Percentiles rank a stretch among this genome's conserved stretches.
Conservation (phyloP, 2,329 filamentous ascomycete species). For the Clonostachys solani region DNA sequence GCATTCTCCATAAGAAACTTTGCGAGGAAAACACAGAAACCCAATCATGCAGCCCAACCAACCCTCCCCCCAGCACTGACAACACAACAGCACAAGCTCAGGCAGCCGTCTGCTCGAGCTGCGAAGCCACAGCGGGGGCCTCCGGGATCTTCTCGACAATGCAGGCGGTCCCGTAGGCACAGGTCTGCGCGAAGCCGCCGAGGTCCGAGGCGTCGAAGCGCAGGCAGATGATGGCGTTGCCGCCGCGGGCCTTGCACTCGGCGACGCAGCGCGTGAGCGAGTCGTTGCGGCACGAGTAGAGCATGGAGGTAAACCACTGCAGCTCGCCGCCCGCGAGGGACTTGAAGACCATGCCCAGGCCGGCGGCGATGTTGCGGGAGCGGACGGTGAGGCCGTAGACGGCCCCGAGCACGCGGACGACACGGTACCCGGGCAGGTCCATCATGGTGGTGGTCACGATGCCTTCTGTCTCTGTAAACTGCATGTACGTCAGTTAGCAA, state of each 20-base stretch:
- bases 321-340: slow-evolving; percentile 56
- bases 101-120: neutral
- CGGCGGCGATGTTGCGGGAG: slow-evolving; percentile 53
- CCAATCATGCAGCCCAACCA: too few relatives aligned
- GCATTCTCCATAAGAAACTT: too few relatives aligned
- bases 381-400: slow-evolving; percentile 54
- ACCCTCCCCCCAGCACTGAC: too few relatives aligned
- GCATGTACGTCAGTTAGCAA: neutral
- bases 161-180: slow-evolving; percentile 56
- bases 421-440: slow-evolving; percentile 56
- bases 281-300: slow-evolving; percentile 48
- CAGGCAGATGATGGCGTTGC: slow-evolving; percentile 56
- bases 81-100: too few relatives aligned
- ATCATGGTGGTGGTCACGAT: slow-evolving; percentile 61
- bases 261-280: slow-evolving; percentile 19
- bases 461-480: slow-evolving; percentile 55
- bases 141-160: slow-evolving; percentile 51
- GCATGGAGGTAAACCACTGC: slow-evolving; percentile 52
- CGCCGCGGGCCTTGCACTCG: slow-evolving; percentile 52
- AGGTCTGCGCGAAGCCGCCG: slow-evolving; percentile 52
- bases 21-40: too few relatives aligned
- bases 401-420: slow-evolving; percentile 52
- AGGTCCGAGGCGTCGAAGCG: slow-evolving; percentile 54
- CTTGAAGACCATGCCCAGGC: slow-evolving; percentile 51
- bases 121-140: neutral